Evolutionary conservation across 2,329 filamentous ascomycete genomes (phyloP), one percentile per base, ranked within the genome.

Genomic region (Trichoderma simmonsii): DNA sequence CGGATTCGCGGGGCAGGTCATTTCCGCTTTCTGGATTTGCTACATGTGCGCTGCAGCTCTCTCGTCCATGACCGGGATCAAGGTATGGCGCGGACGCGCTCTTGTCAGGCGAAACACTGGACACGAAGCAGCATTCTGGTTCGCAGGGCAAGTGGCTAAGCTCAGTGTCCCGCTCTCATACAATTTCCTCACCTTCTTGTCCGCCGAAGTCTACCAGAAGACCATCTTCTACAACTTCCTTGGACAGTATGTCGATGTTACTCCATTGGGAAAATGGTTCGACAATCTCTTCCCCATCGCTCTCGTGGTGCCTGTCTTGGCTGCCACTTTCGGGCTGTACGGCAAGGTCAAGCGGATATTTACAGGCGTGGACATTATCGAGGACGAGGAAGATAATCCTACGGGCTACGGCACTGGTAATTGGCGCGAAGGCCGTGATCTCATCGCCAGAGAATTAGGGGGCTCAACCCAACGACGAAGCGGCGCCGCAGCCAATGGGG

Each of bases 11-110:
- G 94, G 94, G 5, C 96, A 99, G 80, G 81, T 94, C 59, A 91
- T 95, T 63, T 93, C 95, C 0, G 91, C 94, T 2, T 84, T 90
- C 15, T 99, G 96, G 96, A 91, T 99, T 73, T 86, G 95, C 71
- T 99, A 99, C 85, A 99, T 99, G 96, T 97, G 93, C 80, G 87
- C 92, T 15, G 94, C 94, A 61, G 94, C 96, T 6, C 88, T 98
- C 65, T 92, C 90, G 71, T 95, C 94, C 8, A 91, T 99, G 78
- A 94, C 92, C 15, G 94, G 97, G 79, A 93, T 97, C 77, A 97
- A 96, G 78, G 94, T 98, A n/a, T 99, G 96, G 96, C 93, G 96
- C 71, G 96, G 97, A 63, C 90, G 96, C 39, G 95, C 96, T 0
- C 86, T 99, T 6, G 95, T 98, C 61, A 90, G 89, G 72, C 91